A percentile compares a stretch with the other conserved stretches of the same genome.
These are phyloP conservation scores for Fusarium sacchari DNA, from an alignment of 2,329 filamentous ascomycete species.

Conservation along the genomic window DNA sequence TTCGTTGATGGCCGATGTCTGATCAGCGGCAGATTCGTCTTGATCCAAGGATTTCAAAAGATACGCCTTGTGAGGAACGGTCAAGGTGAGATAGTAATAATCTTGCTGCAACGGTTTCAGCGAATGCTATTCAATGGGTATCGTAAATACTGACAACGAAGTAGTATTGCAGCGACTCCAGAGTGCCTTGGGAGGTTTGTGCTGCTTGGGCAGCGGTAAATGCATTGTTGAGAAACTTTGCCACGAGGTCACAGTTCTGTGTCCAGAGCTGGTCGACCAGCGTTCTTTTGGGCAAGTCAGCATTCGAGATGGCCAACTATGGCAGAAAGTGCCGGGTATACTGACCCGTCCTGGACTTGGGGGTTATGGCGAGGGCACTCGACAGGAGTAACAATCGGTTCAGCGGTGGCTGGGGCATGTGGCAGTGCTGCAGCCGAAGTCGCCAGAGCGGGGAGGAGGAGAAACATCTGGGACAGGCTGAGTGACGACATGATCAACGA, in stretches of 20 bases:
- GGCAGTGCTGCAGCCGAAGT: neutral
- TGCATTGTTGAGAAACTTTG: neutral
- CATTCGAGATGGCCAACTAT: accelerated
- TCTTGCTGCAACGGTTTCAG: neutral
- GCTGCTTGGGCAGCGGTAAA: neutral
- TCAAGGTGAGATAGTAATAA: neutral
- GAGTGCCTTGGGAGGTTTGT: neutral
- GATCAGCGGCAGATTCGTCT: neutral
- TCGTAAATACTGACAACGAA: accelerated
- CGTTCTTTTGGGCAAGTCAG: neutral
- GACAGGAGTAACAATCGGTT: neutral
- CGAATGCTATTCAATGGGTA: neutral
- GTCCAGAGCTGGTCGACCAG: neutral
- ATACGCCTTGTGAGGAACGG: neutral
- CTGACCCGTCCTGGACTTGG: neutral
- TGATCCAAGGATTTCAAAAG: neutral
- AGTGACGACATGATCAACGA: neutral
- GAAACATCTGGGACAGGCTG: neutral
- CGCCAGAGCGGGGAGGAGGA: neutral
- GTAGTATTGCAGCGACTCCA: neutral
- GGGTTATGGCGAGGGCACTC: neutral
- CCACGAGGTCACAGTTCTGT: neutral
- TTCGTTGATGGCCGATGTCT: neutral
- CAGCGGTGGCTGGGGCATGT: neutral
- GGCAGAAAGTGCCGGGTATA: accelerated